phyloP scores from a whole-genome alignment of 2,329 filamentous ascomycete species.

The Stachybotrys chartarum region DNA sequence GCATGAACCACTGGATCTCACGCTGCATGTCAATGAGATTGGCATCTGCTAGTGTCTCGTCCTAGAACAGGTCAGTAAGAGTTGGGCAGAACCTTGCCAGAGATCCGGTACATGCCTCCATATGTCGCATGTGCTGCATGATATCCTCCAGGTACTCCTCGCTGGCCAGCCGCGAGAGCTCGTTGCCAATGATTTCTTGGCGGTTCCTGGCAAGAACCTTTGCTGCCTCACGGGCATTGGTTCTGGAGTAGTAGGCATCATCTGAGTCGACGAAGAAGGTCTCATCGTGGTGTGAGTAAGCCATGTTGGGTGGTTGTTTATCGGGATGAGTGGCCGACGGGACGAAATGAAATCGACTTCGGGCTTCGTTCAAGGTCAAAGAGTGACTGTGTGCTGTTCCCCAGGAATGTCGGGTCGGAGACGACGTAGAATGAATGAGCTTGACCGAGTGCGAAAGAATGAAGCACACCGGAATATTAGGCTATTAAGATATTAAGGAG shows the following conservation, averaged over 20 bases:
- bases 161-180: constrained; percentile 75
- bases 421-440: constrained; percentile 17
- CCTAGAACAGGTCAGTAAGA: constrained; percentile 31
- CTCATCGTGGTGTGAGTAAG: constrained; percentile 34
- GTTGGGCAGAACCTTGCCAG: neutral
- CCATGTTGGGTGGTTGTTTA: constrained; percentile 32
- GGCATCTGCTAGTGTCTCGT: constrained; percentile 88
- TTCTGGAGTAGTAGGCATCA: constrained; percentile 42
- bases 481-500: constrained; percentile 52
- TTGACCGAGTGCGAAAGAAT: constrained; percentile 22
- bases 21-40: constrained; percentile 98
- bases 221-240: constrained; percentile 67
- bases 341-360: constrained; percentile 9
- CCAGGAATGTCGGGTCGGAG: constrained; percentile 43
- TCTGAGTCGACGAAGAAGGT: constrained; percentile 52
- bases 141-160: constrained; percentile 95
- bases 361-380: constrained; percentile 25
- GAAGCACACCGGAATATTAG: constrained; percentile 36
- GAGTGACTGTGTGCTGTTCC: constrained; percentile 42
- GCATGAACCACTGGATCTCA: constrained; percentile 99
- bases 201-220: constrained; percentile 73
- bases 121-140: constrained; percentile 86
- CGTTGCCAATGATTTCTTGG: constrained; percentile 82
- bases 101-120: constrained; percentile 61
- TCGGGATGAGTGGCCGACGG: constrained; percentile 5